Evolutionary conservation across 139 green algal species (phyloP).

Genomic region (Ettlia oleoabundans): DNA sequence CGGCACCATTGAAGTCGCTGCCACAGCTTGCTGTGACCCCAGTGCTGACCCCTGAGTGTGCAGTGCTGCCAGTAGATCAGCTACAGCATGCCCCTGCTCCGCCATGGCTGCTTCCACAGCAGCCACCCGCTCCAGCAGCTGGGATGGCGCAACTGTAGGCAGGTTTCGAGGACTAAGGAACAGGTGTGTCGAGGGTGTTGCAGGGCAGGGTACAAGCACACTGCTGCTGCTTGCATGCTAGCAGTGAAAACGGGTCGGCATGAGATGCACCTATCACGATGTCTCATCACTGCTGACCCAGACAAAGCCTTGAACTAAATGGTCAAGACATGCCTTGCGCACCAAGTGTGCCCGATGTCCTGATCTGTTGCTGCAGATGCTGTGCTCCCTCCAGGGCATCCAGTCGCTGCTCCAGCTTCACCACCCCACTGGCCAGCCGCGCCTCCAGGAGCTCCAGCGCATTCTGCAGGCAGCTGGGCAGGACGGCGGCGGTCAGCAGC

Average conservation of each 20-base stretch:
- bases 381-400: constrained; percentile 9
- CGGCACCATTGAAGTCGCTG: not conserved
- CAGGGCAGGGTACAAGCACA: no score
- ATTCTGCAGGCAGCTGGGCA: not conserved
- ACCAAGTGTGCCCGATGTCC: not conserved
- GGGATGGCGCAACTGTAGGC: not conserved
- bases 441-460: constrained; percentile 22
- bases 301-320: not conserved
- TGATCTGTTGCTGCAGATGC: not conserved
- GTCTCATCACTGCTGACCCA: no score
- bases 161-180: not conserved
- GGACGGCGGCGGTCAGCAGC: not conserved
- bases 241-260: not conserved
- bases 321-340: not conserved
- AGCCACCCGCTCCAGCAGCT: constrained; percentile 3
- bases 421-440: constrained; percentile 9
- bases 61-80: constrained; percentile 21
- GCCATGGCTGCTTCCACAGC: constrained; percentile 24
- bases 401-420: constrained; percentile 15
- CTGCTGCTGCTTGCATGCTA: no score
- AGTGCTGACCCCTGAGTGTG: constrained; percentile 5
- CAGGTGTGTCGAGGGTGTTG: no score
- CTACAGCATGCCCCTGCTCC: constrained; percentile 20
- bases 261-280: not conserved
- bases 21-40: not conserved